Conservation (phyloP, 179 eudicot species). For the Gypsophila paniculata region DNA sequence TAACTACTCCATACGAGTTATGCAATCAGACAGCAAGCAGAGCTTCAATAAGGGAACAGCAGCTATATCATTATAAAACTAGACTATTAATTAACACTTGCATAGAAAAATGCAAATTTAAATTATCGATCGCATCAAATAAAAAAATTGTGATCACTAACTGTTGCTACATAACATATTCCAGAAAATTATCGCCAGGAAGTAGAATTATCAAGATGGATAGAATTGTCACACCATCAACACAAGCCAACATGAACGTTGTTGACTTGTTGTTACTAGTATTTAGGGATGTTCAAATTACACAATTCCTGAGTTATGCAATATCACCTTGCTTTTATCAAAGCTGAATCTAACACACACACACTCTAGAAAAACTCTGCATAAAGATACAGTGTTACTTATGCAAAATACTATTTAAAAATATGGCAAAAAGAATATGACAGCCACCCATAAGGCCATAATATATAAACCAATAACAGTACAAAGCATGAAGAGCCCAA, state of each 20-base stretch:
- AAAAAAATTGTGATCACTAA: no score
- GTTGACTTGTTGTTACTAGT: not conserved
- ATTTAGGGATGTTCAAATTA: not conserved
- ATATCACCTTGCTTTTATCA: not conserved
- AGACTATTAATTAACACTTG: not conserved
- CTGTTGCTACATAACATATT: not conserved
- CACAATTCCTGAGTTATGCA: not conserved
- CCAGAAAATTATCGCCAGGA: not conserved
- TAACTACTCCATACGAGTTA: not conserved
- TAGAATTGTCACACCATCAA: not conserved
- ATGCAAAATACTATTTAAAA: not conserved
- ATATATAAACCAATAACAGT: not conserved
- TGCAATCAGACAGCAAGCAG: not conserved
- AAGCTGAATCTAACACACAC: not conserved
- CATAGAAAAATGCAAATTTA: not conserved
- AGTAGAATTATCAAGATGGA: conserved; percentile 1
- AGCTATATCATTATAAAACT: not conserved
- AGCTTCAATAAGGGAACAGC: not conserved
- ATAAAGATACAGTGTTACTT: not conserved
- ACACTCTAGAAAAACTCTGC: not conserved
- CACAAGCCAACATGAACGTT: not conserved
- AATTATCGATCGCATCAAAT: no score
- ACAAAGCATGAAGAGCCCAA: conserved; percentile 16
- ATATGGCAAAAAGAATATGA: not conserved
- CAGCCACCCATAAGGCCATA: not conserved